A percentile compares a stretch with the other conserved stretches of the same genome.
Evolutionary conservation across 176 grass and related monocot species (phyloP).

Genomic region (Puccinellia tenuiflora): DNA sequence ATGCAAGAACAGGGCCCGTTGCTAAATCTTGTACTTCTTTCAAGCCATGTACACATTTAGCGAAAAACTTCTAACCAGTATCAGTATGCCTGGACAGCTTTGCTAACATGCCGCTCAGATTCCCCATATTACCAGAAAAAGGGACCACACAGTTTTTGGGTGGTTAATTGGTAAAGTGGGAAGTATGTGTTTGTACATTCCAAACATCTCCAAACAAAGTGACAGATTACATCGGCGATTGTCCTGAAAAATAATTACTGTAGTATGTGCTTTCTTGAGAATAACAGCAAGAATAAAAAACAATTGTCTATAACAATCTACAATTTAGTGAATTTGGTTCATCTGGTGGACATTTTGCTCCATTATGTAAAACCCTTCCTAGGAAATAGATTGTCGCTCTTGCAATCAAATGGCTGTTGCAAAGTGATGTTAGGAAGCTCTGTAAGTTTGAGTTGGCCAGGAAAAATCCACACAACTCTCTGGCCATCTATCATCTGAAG

Average conservation of each 20-base stretch:
- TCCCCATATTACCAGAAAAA: background rate
- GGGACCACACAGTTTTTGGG: background rate
- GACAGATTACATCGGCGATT: background rate
- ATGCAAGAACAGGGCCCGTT: background rate
- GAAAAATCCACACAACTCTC: background rate
- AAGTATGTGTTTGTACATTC: background rate
- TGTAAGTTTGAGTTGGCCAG: background rate
- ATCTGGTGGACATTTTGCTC: background rate
- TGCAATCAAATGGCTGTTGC: background rate
- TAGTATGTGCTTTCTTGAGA: background rate
- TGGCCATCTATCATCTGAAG: background rate
- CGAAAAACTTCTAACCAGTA: background rate
- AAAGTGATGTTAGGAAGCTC: background rate
- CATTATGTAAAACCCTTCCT: background rate
- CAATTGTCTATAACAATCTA: background rate
- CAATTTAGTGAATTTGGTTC: background rate
- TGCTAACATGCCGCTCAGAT: background rate
- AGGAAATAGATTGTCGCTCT: background rate
- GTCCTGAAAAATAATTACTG: background rate
- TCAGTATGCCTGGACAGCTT: background rate
- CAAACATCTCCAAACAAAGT: background rate
- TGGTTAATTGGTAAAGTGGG: background rate
- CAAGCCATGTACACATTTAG: background rate
- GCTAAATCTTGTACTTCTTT: background rate
- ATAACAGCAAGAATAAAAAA: slow-evolving; percentile 1